Evolutionary conservation across 2,329 filamentous ascomycete species (phyloP).

Genomic region (Colletotrichum liaoningense): DNA sequence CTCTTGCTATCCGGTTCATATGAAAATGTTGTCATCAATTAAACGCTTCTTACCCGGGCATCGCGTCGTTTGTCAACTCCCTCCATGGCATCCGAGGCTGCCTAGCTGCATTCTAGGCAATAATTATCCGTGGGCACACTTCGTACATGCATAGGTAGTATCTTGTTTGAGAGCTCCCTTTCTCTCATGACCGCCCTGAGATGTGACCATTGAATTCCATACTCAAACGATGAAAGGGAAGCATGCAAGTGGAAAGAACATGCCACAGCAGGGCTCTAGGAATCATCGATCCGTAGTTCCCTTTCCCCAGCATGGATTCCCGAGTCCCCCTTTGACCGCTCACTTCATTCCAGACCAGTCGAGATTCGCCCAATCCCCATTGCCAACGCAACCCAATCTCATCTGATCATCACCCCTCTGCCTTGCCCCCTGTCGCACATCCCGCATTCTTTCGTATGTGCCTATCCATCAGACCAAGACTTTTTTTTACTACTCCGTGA

Average conservation of each 20-base stretch:
- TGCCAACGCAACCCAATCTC: slow-evolving; percentile 28
- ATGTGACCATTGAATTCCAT: not conserved
- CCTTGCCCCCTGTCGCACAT: slow-evolving; percentile 29
- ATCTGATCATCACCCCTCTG: slow-evolving; percentile 21
- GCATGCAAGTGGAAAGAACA: not conserved
- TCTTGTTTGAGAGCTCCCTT: not conserved
- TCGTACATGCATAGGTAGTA: not conserved
- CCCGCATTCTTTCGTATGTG: slow-evolving; percentile 20
- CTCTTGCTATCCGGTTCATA: not conserved
- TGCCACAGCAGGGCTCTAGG: not conserved
- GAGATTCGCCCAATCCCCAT: slow-evolving; percentile 20
- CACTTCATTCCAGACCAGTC: slow-evolving; percentile 29
- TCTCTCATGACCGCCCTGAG: not conserved
- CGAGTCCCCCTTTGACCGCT: not conserved
- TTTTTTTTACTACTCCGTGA: not conserved
- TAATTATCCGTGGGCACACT: not conserved
- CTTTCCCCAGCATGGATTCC: not conserved
- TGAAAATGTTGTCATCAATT: slow-evolving; percentile 1
- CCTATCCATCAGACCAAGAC: not conserved
- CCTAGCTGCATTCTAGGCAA: not conserved
- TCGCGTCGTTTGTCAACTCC: not conserved
- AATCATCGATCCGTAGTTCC: not conserved
- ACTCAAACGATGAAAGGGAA: not conserved
- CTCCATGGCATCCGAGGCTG: not conserved
- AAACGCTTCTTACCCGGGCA: not conserved